phyloP scores from a whole-genome alignment of 345 rosid genomes.

The Hypericum perforatum region DNA sequence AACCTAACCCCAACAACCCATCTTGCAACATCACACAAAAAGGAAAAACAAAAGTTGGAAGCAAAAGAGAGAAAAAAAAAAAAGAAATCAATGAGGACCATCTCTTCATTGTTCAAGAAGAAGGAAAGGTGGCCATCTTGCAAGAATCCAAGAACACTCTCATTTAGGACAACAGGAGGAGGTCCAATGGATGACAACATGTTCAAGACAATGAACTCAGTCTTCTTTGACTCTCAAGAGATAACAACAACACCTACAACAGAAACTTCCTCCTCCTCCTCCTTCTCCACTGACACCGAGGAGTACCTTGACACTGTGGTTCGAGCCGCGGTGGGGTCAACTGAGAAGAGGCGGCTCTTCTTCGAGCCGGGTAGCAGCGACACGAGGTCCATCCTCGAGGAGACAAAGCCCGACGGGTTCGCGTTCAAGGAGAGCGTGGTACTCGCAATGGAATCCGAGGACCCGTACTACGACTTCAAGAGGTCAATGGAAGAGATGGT shows the following conservation, averaged over 20 bases:
- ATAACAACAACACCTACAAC: not conserved
- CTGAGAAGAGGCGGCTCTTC: constrained; percentile 33
- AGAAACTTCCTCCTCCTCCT: not conserved
- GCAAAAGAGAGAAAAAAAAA: no score
- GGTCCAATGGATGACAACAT: not conserved
- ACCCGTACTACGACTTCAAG: constrained; percentile 71
- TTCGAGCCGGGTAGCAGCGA: constrained; percentile 42
- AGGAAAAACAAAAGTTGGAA: no score
- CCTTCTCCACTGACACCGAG: not conserved
- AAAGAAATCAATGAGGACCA: no score
- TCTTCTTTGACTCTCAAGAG: not conserved
- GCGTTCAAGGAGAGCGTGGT: constrained; percentile 49
- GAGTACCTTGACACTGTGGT: constrained; percentile 37
- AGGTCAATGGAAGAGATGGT: constrained; percentile 95
- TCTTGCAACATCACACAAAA: no score
- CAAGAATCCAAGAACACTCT: not conserved
- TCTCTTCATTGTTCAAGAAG: no score
- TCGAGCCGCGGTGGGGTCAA: constrained; percentile 36
- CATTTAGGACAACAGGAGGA: not conserved
- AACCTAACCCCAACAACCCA: no score
- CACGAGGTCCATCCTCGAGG: constrained; percentile 59
- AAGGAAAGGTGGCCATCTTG: not conserved
- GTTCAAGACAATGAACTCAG: not conserved
- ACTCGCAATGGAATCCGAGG: constrained; percentile 61
- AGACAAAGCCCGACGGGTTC: constrained; percentile 20